Percentiles rank a stretch among this genome's conserved stretches.
phyloP scores from a whole-genome alignment of 352 stramenopile species.

The Globisporangium paroecandrum region DNA sequence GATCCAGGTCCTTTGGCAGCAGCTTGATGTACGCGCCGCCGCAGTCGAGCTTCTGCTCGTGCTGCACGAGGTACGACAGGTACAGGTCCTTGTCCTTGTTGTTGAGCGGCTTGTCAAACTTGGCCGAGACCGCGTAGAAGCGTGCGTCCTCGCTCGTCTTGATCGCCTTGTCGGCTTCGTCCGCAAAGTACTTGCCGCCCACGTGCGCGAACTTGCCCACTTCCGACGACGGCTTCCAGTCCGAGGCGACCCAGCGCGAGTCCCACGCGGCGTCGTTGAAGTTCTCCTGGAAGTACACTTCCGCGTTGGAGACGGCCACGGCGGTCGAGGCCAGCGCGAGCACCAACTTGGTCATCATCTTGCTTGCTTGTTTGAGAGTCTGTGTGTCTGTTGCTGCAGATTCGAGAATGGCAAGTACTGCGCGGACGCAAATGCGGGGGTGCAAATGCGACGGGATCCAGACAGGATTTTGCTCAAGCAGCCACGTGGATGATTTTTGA shows the following conservation, averaged over 20 bases:
- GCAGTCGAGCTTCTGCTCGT: conserved; percentile 99
- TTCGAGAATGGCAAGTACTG: conserved; percentile 8
- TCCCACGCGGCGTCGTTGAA: conserved; percentile 89
- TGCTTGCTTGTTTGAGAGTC: neutral
- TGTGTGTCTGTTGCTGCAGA: conserved; percentile 6
- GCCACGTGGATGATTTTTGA: conserved; percentile 9
- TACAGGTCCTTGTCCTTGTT: conserved; percentile 91
- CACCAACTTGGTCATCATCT: conserved; percentile 67
- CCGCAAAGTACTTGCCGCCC: conserved; percentile 89
- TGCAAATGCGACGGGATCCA: neutral
- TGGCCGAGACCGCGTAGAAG: conserved; percentile 97
- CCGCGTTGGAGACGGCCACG: conserved; percentile 41
- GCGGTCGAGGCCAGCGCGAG: conserved; percentile 44
- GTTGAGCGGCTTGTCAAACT: conserved; percentile 83
- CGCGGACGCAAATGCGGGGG: neutral
- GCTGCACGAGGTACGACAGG: conserved; percentile 97
- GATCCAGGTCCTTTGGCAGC: conserved; percentile 89
- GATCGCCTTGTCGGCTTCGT: conserved; percentile 92
- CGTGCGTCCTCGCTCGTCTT: conserved; percentile 92
- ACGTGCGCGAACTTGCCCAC: conserved; percentile 96
- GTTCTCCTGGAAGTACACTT: conserved; percentile 93
- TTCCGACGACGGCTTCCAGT: conserved; percentile 93
- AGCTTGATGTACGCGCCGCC: conserved; percentile 99
- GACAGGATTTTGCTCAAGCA: neutral
- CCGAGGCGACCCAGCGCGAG: conserved; percentile 83